Evolutionary conservation across 2,329 filamentous ascomycete genomes (phyloP).

Genomic region (Claviceps quebecensis): DNA sequence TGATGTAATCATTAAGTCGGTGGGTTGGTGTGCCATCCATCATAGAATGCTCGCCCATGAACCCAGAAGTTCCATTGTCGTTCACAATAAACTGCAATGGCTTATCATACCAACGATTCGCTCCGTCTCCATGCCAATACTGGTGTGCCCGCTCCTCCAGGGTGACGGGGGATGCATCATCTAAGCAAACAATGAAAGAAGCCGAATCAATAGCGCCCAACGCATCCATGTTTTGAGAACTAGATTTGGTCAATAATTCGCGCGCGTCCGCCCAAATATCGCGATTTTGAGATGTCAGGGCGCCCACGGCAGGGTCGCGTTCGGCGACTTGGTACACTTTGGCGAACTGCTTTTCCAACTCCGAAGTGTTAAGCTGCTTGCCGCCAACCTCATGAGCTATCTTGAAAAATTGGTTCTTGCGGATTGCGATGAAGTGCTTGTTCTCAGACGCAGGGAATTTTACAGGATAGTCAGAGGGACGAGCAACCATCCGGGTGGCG

Average conservation of each 20-base stretch:
- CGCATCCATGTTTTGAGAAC: slow-evolving; percentile 61
- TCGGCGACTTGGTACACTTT: slow-evolving; percentile 67
- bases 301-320: slow-evolving; percentile 60
- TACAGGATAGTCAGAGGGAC: slow-evolving; percentile 66
- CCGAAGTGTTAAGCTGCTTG: slow-evolving; percentile 71
- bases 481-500: slow-evolving; percentile 68
- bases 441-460: slow-evolving; percentile 65
- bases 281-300: slow-evolving; percentile 81
- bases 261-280: slow-evolving; percentile 85
- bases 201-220: slow-evolving; percentile 75
- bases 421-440: slow-evolving; percentile 77
- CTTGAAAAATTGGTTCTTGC: slow-evolving; percentile 98
- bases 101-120: slow-evolving; percentile 97
- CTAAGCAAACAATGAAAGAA: slow-evolving; percentile 84
- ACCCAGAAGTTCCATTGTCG: slow-evolving; percentile 93
- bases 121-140: slow-evolving; percentile 96
- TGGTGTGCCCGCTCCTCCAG: slow-evolving; percentile 88
- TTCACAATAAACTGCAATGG: slow-evolving; percentile 96
- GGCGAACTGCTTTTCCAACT: slow-evolving; percentile 82
- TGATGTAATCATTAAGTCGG: slow-evolving; percentile 88
- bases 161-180: slow-evolving; percentile 81
- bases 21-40: slow-evolving; percentile 99
- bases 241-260: slow-evolving; percentile 59
- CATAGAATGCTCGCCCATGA: slow-evolving; percentile 98
- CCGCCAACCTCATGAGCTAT: slow-evolving; percentile 68